Evolutionary conservation across 495 filamentous ascomycete genomes (phyloP).

Genomic region (Talaromyces liani): DNA sequence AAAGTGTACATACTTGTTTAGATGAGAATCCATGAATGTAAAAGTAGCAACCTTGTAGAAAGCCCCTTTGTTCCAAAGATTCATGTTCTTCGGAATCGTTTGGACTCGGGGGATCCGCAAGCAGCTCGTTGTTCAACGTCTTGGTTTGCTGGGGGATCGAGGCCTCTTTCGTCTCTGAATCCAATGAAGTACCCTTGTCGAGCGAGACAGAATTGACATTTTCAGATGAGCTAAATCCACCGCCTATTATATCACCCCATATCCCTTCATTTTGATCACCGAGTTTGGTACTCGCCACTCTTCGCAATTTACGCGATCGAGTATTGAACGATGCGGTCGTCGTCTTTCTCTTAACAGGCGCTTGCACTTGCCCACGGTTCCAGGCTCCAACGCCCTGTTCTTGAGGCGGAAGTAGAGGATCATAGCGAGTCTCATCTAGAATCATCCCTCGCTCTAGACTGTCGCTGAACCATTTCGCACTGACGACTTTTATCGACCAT

Average conservation of each 20-base stretch:
- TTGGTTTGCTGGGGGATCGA: background rate
- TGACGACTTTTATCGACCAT: constrained; percentile 74
- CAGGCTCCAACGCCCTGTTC: constrained; percentile 75
- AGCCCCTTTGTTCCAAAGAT: constrained; percentile 20
- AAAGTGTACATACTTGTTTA: constrained; percentile 34
- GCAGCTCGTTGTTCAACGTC: background rate
- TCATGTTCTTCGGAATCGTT: background rate
- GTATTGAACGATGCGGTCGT: constrained; percentile 19
- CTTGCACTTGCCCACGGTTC: constrained; percentile 36
- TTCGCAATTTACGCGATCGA: constrained; percentile 59
- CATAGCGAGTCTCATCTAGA: constrained; percentile 75
- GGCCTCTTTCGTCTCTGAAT: background rate
- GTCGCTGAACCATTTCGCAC: constrained; percentile 76
- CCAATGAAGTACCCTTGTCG: background rate
- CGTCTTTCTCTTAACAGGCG: constrained; percentile 26
- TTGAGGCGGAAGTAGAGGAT: constrained; percentile 58
- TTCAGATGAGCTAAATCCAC: constrained; percentile 27
- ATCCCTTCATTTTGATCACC: constrained; percentile 71
- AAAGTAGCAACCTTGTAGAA: constrained; percentile 43
- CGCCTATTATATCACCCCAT: constrained; percentile 80
- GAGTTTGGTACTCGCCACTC: constrained; percentile 72
- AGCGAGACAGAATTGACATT: background rate
- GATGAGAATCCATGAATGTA: constrained; percentile 58
- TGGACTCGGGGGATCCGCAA: background rate
- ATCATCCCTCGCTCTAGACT: constrained; percentile 89